Conservation (phyloP, 2,329 filamentous ascomycete genomes). For the Karstenula rhodostoma region DNA sequence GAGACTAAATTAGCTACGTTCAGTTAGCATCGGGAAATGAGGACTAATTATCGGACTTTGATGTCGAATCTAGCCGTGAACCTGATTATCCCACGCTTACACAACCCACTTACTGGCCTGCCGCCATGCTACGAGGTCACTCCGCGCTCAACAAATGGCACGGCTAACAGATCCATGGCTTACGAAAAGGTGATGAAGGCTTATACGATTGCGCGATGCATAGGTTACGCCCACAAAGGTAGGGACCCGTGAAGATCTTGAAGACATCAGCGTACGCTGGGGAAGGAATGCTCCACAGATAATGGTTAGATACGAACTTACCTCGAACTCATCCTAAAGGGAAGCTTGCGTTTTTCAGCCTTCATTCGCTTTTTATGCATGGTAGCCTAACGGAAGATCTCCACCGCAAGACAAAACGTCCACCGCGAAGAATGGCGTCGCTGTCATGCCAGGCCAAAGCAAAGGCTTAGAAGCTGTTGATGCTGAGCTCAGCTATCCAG, state of each 20-base stretch:
- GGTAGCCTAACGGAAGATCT: not conserved
- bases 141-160: constrained; percentile 10
- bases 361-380: not conserved
- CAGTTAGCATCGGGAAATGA: constrained; percentile 19
- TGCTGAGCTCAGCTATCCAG: constrained; percentile 20
- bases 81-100: constrained; percentile 42
- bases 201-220: constrained; percentile 20
- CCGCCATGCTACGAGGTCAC: constrained; percentile 15
- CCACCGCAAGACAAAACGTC: too few species aligned
- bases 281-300: not conserved
- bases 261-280: constrained; percentile 24
- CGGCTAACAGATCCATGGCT: constrained; percentile 18
- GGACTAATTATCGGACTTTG: constrained; percentile 37
- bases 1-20: constrained; percentile 33
- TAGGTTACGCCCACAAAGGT: not conserved
- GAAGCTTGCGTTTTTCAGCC: constrained; percentile 12
- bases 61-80: not conserved
- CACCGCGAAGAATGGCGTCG: constrained; percentile 20
- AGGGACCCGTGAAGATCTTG: constrained; percentile 15
- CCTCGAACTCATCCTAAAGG: not conserved
- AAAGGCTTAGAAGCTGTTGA: constrained; percentile 22
- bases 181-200: constrained; percentile 29
- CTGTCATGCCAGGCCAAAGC: constrained; percentile 21
- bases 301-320: not conserved
- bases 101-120: constrained; percentile 21